Evolutionary conservation across 805 yeast genomes (phyloP).

Genomic region (Kazachstania viticola): DNA sequence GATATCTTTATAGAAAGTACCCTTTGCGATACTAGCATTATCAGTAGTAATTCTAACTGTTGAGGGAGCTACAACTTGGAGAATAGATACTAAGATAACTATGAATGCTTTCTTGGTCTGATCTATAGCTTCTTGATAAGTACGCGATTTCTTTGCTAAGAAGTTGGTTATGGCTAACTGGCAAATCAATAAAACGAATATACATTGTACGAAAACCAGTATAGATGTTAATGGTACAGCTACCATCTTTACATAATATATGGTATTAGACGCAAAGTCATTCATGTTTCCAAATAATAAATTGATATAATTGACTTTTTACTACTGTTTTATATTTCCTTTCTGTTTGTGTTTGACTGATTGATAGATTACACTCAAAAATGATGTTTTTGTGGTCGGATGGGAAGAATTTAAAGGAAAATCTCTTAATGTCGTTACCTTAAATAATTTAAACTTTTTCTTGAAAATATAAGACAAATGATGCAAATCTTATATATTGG

Average conservation of each 20-base stretch:
- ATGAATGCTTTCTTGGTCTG: slow-evolving; percentile 51
- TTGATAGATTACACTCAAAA: too few species aligned
- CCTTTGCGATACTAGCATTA: slow-evolving; percentile 27
- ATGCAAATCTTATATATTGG: too few species aligned
- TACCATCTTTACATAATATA: not conserved
- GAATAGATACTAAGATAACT: slow-evolving; percentile 38
- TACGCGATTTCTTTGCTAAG: slow-evolving; percentile 18
- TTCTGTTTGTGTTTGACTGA: too few species aligned
- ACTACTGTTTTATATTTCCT: too few species aligned
- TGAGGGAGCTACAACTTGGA: slow-evolving; percentile 42
- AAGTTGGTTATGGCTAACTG: slow-evolving; percentile 32
- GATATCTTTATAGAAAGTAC: slow-evolving; percentile 22
- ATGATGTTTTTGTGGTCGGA: too few species aligned
- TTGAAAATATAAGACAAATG: too few species aligned
- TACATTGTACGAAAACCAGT: slow-evolving; percentile 25
- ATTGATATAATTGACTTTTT: too few species aligned
- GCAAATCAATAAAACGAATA: slow-evolving; percentile 34
- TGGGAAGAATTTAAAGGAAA: too few species aligned
- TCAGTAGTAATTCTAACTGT: slow-evolving; percentile 40
- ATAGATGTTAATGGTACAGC: not conserved
- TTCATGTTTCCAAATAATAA: too few species aligned
- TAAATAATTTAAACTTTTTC: too few species aligned
- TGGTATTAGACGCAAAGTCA: too few species aligned
- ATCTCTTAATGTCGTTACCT: too few species aligned
- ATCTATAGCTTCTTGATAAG: slow-evolving; percentile 34